phyloP scores from a whole-genome alignment of 495 filamentous ascomycete genomes.

The Penicillium lagena region DNA sequence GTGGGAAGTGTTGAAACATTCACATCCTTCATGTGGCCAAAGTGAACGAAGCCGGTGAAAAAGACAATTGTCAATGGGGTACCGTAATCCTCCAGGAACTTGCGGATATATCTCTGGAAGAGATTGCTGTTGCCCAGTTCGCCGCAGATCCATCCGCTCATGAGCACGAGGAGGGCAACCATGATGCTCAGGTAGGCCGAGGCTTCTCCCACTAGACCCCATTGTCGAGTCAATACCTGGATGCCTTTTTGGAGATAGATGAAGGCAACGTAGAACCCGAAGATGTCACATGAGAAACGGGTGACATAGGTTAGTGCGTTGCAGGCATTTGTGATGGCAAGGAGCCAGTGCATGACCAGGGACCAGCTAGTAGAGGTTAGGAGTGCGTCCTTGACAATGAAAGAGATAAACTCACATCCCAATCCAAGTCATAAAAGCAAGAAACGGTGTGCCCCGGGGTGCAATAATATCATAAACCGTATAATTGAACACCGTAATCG shows the following conservation, averaged over 20 bases:
- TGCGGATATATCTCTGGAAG: conserved; percentile 64
- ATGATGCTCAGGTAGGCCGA: conserved; percentile 70
- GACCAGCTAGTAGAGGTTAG: conserved; percentile 52
- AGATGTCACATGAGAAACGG: conserved; percentile 79
- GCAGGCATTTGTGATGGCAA: conserved; percentile 74
- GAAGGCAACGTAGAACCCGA: conserved; percentile 82
- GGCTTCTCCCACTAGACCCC: conserved; percentile 44
- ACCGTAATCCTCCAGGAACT: conserved; percentile 80
- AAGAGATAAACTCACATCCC: conserved; percentile 48
- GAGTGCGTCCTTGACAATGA: background rate
- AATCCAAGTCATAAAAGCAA: conserved; percentile 83
- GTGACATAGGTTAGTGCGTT: conserved; percentile 78
- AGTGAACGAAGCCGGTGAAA: conserved; percentile 82
- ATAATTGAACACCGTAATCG: conserved; percentile 84
- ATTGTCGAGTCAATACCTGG: conserved; percentile 66
- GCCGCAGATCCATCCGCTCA: conserved; percentile 63
- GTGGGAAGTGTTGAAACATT: conserved; percentile 61
- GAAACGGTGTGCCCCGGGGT: conserved; percentile 62
- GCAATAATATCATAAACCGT: conserved; percentile 79
- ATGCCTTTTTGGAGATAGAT: conserved; percentile 84
- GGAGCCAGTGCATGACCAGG: conserved; percentile 69
- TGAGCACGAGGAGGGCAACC: conserved; percentile 67
- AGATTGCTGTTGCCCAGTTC: conserved; percentile 62
- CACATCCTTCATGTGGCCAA: conserved; percentile 69
- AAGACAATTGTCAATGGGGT: conserved; percentile 78